These are phyloP conservation scores for Alternaria viburni DNA, from an alignment of 2,329 filamentous ascomycete species.

Conservation along the genomic window DNA sequence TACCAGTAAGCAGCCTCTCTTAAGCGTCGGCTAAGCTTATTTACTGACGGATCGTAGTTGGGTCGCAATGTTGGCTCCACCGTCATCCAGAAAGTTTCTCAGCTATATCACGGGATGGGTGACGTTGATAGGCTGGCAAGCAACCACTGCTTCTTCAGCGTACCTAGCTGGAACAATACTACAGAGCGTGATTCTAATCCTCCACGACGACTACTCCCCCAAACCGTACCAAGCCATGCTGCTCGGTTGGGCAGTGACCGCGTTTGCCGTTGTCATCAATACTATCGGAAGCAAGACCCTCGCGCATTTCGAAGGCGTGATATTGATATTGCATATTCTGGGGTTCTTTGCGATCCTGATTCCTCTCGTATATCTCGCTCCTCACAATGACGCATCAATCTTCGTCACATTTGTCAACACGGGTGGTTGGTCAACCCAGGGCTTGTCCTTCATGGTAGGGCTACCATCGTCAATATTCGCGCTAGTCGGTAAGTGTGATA, in stretches of 20 bases:
- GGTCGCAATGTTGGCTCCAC: conserved; percentile 52
- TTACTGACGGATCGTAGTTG: not conserved
- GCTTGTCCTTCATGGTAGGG: conserved; percentile 6
- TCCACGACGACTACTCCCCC: conserved; percentile 26
- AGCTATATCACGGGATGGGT: conserved; percentile 22
- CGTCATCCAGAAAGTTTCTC: conserved; percentile 12
- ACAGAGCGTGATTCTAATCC: conserved; percentile 6
- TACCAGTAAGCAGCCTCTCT: conserved; percentile 3
- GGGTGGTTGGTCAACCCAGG: conserved; percentile 42
- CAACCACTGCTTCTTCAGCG: conserved; percentile 4
- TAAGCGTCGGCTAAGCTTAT: too few relatives aligned
- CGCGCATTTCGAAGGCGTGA: conserved; percentile 53
- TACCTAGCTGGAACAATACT: conserved; percentile 11
- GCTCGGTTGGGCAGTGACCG: conserved; percentile 51
- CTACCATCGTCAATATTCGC: conserved; percentile 5
- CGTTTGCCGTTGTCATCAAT: conserved; percentile 49
- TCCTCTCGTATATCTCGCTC: conserved; percentile 15
- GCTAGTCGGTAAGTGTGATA: not conserved
- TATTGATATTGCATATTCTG: conserved; percentile 54
- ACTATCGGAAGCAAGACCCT: conserved; percentile 49
- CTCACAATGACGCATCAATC: conserved; percentile 29
- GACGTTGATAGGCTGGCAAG: conserved; percentile 22
- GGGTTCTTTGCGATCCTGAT: conserved; percentile 58
- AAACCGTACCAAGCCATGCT: conserved; percentile 56
- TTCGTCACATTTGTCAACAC: conserved; percentile 51